A percentile compares a stretch with the other conserved stretches of the same genome.
phyloP scores from a whole-genome alignment of 257 asterid genomes.

The Ajuga chamaepitys region DNA sequence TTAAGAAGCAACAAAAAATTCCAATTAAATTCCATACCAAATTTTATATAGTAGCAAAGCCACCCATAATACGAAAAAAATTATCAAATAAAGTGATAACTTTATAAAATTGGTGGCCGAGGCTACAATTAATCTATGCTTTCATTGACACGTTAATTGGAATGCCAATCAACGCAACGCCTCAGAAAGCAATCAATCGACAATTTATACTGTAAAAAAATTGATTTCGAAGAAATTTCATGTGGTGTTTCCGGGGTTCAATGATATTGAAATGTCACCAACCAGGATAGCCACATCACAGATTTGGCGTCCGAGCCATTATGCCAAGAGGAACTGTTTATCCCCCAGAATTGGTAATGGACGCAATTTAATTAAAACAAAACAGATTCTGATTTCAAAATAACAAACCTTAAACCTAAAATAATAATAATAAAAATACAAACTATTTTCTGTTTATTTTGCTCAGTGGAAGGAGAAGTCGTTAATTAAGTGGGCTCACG shows the following conservation, averaged over 20 bases:
- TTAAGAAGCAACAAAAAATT: constrained; percentile 28
- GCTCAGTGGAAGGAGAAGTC: constrained; percentile 71
- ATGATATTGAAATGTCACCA: constrained; percentile 38
- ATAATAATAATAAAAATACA: too few species aligned
- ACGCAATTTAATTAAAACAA: constrained; percentile 22
- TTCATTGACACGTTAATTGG: constrained; percentile 29
- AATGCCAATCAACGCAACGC: constrained; percentile 30
- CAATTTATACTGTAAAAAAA: too few species aligned
- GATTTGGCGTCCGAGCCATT: constrained; percentile 81
- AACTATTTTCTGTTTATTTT: too few species aligned
- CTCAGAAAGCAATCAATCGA: constrained; percentile 23
- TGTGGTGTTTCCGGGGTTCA: constrained; percentile 78
- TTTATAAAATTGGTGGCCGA: neutral
- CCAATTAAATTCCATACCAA: neutral
- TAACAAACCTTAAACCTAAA: too few species aligned
- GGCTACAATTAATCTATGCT: constrained; percentile 17
- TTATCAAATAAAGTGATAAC: neutral
- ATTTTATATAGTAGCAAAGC: constrained; percentile 12
- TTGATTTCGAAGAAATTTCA: neutral
- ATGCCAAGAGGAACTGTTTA: constrained; percentile 40
- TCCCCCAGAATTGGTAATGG: constrained; percentile 92
- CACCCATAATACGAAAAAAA: neutral
- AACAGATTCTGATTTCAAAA: too few species aligned
- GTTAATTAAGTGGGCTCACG: constrained; percentile 45
- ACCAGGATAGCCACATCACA: constrained; percentile 72